Evolutionary conservation across 176 grass and related monocot genomes (phyloP), one percentile per base, ranked within the genome.

Genomic region (Microstegium vimineum): DNA sequence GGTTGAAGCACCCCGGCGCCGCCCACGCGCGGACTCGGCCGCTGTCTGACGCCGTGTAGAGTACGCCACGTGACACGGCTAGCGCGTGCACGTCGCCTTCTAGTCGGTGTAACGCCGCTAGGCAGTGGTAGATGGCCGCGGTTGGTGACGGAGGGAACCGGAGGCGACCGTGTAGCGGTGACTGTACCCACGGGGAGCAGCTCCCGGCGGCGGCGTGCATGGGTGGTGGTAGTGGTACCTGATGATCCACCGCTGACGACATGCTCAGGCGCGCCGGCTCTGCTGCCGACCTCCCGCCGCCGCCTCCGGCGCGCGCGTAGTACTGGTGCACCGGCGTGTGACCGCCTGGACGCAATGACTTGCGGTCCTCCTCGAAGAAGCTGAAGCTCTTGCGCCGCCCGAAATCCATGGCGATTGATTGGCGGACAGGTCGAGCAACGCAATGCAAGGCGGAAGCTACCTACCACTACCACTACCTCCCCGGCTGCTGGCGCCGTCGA

Each of bases 11-110:
- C 8, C 84, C 92, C 0, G 90, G 89, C 36, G 87, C 80, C 4
- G 83, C 82, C 94, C 94, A 97, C 5, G 90, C 92, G 45, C 90
- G 90, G 64, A 97, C 88, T 33, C 92, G 90, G 18, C 90, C 88
- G 47, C 92, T 97, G 81, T 97, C 95, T 2, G 91, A 94, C 10
- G 88, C 92, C 7, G 92, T 94, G 88, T 92, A 97, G 20, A 97
- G 81, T 12, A 90, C 63, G 43, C 92, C 90, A 4, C 89, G 54
- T 3, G 95, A 85, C 38, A 91, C 81, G 4, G 92, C 82, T 20
- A 97, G 82, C 41, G 92, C 91, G 80, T 89, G 86, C 52, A 97
- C 95, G 69, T 90, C 89, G 52, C 95, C 95, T 36, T 94, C 95
- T 0, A 92, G 90, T 0, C 92, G 90, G 73, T 94, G 95, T 10